These are phyloP conservation scores for Stemphylium lycopersici DNA, from an alignment of 2,329 filamentous ascomycete species.

Conservation along the genomic window DNA sequence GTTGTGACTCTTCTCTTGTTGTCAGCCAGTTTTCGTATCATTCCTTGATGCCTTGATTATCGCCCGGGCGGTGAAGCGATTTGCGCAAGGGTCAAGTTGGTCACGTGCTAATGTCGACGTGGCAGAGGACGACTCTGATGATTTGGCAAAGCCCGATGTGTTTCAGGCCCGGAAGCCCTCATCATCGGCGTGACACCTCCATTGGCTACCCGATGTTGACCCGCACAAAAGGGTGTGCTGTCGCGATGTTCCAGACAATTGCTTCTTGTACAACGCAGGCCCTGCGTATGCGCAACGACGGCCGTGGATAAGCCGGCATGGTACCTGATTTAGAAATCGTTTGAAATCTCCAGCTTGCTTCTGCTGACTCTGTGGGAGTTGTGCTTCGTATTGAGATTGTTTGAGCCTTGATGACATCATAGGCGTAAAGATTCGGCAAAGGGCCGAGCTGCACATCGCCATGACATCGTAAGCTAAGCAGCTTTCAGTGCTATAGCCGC, in stretches of 20 bases:
- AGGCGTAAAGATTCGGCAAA: background rate
- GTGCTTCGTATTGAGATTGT: background rate
- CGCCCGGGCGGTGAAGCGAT: constrained; percentile 22
- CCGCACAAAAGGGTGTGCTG: background rate
- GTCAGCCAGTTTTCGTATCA: background rate
- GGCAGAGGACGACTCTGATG: constrained; percentile 5
- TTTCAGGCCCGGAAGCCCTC: background rate
- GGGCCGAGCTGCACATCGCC: background rate
- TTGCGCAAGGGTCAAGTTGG: constrained; percentile 10
- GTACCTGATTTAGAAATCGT: background rate
- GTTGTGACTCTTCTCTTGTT: background rate
- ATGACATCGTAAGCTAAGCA: background rate
- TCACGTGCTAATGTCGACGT: constrained; percentile 19
- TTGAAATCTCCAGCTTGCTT: background rate
- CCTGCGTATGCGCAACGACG: background rate
- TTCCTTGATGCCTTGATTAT: constrained; percentile 15
- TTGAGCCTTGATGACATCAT: background rate
- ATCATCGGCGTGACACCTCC: background rate
- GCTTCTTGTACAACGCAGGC: background rate
- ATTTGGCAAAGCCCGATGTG: background rate
- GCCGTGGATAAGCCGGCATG: background rate
- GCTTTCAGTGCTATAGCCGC: background rate
- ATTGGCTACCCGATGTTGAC: background rate
- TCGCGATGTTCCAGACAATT: background rate
- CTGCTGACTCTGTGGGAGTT: background rate